A percentile compares a stretch with the other conserved stretches of the same genome.
These are phyloP conservation scores for Sambucus nigra DNA, from an alignment of 129 eudicot genomes.

Conservation along the genomic window DNA sequence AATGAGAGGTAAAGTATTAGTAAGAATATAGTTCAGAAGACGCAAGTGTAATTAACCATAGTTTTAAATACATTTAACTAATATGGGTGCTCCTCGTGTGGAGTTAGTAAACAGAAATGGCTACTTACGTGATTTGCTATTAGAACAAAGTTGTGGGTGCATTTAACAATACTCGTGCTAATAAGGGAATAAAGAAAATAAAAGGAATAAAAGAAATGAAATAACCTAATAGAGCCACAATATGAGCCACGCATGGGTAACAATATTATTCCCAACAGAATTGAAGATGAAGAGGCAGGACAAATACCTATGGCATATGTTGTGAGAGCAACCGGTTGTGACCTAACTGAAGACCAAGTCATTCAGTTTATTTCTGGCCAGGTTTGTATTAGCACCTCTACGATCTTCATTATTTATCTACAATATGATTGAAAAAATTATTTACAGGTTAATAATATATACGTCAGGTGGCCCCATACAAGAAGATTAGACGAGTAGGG, in stretches of 20 bases:
- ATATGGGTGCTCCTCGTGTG: too few relatives aligned
- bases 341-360: conserved; percentile 58
- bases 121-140: too few relatives aligned
- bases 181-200: too few relatives aligned
- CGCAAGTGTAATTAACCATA: too few relatives aligned
- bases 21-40: too few relatives aligned
- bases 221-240: too few relatives aligned
- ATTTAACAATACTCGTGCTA: too few relatives aligned
- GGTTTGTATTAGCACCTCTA: conserved; percentile 25
- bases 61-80: too few relatives aligned
- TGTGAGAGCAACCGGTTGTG: conserved; percentile 50
- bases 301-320: conserved; percentile 72
- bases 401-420: conserved; percentile 10
- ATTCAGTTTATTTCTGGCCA: conserved; percentile 61
- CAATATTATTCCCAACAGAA: conserved; percentile 22
- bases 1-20: too few relatives aligned
- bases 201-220: too few relatives aligned
- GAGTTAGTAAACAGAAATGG: too few relatives aligned
- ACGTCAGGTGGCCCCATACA: conserved; percentile 76
- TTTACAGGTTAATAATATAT: conserved; percentile 12
- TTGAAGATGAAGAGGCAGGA: conserved; percentile 82
- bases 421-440: background rate
- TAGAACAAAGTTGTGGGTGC: too few relatives aligned
- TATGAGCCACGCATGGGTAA: background rate
- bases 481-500: conserved; percentile 59